Conservation (phyloP, 257 asterid species). For the Solanum medicagineum region DNA sequence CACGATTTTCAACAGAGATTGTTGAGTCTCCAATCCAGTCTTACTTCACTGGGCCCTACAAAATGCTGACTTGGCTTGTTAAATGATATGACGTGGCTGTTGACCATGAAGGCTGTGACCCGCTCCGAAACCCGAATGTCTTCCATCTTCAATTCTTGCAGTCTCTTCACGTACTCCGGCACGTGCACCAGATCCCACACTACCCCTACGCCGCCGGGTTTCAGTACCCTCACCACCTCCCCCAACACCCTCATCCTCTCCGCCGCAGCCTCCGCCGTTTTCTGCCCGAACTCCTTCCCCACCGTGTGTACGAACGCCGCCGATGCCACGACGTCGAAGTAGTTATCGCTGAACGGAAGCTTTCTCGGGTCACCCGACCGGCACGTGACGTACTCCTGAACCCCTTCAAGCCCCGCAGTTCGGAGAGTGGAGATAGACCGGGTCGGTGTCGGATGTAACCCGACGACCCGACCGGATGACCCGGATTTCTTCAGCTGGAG, state of each 20-base stretch:
- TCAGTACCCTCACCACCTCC: conserved; percentile 78
- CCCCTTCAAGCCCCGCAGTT: conserved; percentile 83
- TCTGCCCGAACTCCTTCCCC: conserved; percentile 77
- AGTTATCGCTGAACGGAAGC: conserved; percentile 67
- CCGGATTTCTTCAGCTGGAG: conserved; percentile 87
- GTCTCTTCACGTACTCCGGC: conserved; percentile 69
- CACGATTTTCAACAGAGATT: conserved; percentile 26
- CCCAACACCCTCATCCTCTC: conserved; percentile 79
- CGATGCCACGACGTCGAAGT: conserved; percentile 94
- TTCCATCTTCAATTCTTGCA: conserved; percentile 79
- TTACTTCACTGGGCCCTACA: conserved; percentile 64
- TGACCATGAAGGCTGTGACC: conserved; percentile 82
- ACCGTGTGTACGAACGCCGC: conserved; percentile 83
- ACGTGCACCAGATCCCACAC: conserved; percentile 93
- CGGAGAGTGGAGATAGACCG: conserved; percentile 43
- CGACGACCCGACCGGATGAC: conserved; percentile 89
- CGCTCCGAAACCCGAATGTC: conserved; percentile 82
- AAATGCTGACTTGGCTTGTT: conserved; percentile 75
- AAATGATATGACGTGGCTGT: conserved; percentile 78
- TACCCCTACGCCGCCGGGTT: conserved; percentile 73
- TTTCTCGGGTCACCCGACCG: conserved; percentile 80
- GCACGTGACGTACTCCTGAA: conserved; percentile 93
- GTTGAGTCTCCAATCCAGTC: conserved; percentile 91
- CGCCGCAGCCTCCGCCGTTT: conserved; percentile 76
- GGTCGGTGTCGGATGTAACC: conserved; percentile 44